Percentiles rank a stretch among this genome's conserved stretches.
These are phyloP conservation scores for Fonsecaea monophora DNA, from an alignment of 2,329 filamentous ascomycete species.

Conservation along the genomic window DNA sequence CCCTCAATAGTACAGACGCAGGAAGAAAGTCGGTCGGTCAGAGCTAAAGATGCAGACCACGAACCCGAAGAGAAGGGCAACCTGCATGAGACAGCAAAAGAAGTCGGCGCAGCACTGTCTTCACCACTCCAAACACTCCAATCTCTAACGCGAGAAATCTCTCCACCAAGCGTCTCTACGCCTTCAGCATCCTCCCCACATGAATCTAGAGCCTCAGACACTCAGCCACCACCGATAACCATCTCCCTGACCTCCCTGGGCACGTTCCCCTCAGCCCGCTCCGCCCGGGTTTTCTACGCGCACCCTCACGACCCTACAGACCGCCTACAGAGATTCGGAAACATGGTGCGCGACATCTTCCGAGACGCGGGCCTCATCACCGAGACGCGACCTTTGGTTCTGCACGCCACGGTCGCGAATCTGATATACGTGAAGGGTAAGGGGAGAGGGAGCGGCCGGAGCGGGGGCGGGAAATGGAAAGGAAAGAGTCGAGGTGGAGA, in stretches of 20 bases:
- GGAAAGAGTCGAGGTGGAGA: conserved; percentile 23
- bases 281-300: conserved; percentile 43
- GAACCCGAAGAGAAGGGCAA: neutral
- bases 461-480: neutral
- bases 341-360: conserved; percentile 51
- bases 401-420: conserved; percentile 88
- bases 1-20: neutral
- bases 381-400: conserved; percentile 64
- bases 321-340: conserved; percentile 52
- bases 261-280: conserved; percentile 31
- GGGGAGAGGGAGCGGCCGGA: conserved; percentile 32
- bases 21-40: neutral
- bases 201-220: neutral
- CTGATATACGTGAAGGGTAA: conserved; percentile 69
- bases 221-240: conserved; percentile 16
- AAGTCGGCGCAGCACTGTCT: neutral
- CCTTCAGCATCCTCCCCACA: neutral
- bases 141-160: conserved; percentile 10
- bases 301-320: conserved; percentile 45
- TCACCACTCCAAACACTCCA: neutral
- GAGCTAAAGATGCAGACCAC: neutral
- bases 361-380: conserved; percentile 50
- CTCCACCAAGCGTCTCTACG: neutral
- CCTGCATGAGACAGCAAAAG: neutral
- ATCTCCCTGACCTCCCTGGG: conserved; percentile 35